Conservation (phyloP, 805 yeast species). For the Schwanniomyces vanrijiae region DNA sequence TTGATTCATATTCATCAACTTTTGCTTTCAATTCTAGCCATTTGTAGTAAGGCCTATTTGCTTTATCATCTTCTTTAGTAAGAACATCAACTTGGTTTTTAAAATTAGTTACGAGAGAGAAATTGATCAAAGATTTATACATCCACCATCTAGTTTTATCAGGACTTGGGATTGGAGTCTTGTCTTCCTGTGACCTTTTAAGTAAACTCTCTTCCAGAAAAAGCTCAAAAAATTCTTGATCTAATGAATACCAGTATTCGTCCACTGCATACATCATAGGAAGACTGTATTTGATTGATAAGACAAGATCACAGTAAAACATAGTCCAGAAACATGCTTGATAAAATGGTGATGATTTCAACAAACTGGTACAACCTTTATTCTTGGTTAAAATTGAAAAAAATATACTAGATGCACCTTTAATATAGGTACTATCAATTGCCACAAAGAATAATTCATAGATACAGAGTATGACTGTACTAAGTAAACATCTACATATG, state of each 20-base stretch:
- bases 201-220: constrained; percentile 9
- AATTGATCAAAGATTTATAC: constrained; percentile 27
- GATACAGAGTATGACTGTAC: constrained; percentile 36
- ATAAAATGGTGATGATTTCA: constrained; percentile 29
- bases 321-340: constrained; percentile 38
- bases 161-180: constrained; percentile 6
- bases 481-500: constrained; percentile 34
- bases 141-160: constrained; percentile 35
- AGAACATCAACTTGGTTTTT: constrained; percentile 23
- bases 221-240: constrained; percentile 27
- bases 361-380: constrained; percentile 16
- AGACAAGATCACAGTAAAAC: constrained; percentile 33
- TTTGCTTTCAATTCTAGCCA: constrained; percentile 27
- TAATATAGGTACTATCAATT: constrained; percentile 35
- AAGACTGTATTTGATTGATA: constrained; percentile 29
- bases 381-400: constrained; percentile 24
- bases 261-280: constrained; percentile 34
- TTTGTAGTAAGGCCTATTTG: constrained; percentile 19
- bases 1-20: constrained; percentile 28
- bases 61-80: constrained; percentile 23
- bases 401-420: constrained; percentile 36
- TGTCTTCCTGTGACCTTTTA: constrained; percentile 2
- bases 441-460: constrained; percentile 41
- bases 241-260: constrained; percentile 32
- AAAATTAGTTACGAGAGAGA: constrained; percentile 30